Percentiles rank a stretch among this genome's conserved stretches.
phyloP scores from a whole-genome alignment of 192 early-diverging fungal species.

The Podochytrium sp. region DNA sequence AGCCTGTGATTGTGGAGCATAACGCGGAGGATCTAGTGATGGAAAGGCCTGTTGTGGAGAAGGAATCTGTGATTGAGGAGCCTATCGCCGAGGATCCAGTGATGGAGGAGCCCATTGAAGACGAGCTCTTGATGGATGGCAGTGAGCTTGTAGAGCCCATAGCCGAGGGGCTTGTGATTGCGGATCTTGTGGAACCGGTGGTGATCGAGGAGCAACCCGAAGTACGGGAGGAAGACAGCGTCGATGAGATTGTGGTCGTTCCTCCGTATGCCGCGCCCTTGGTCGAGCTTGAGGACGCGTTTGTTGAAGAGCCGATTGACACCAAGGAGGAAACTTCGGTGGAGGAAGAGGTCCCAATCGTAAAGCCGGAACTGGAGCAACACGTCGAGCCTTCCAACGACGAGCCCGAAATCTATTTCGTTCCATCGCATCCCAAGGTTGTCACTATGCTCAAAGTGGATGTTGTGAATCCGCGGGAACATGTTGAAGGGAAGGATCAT shows the following conservation, averaged over 20 bases:
- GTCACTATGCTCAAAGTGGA: background rate
- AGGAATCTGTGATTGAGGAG: background rate
- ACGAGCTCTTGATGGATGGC: background rate
- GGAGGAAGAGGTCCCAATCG: background rate
- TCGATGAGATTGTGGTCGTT: background rate
- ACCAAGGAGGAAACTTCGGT: background rate
- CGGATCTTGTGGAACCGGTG: background rate
- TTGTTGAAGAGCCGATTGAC: background rate
- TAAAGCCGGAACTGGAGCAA: background rate
- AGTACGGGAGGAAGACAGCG: background rate
- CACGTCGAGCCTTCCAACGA: background rate
- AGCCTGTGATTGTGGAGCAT: background rate
- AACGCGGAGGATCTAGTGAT: background rate
- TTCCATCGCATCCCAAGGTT: background rate
- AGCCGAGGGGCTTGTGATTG: background rate
- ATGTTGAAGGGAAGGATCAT: background rate
- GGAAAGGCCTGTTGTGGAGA: background rate
- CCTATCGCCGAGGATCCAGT: background rate
- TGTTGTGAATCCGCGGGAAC: conserved; percentile 7
- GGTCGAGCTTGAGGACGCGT: no score
- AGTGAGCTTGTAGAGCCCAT: background rate
- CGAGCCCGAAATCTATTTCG: background rate
- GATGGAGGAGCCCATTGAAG: background rate
- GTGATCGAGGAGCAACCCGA: background rate
- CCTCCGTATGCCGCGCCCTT: background rate